Base-by-base conservation (phyloP, 129 eudicot genomes). In the Erigeron canadensis region DNA sequence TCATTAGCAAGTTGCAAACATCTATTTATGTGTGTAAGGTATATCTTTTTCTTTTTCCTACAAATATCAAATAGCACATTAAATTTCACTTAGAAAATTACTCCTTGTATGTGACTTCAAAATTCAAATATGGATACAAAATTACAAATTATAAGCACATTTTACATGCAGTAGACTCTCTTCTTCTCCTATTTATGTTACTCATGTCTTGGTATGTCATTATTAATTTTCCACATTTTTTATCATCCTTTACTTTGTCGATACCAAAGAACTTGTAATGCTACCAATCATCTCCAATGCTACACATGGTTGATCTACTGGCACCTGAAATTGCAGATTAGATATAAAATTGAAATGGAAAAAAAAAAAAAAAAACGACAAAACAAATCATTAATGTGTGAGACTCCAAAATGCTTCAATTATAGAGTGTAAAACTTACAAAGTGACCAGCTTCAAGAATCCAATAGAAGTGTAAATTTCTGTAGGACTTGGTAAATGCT, bases 361-460 rank as follows among this genome's bases (percentile, higher is more conserved):
- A 11, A 9, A 40, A 15, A 0, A 38, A 19, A 17, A 2, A 8
- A 17, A 38, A 34, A 61, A 2, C 18, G n/a, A n/a, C n/a, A 62
- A 17, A 39, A 63, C 48, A 5, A 28, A 28, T n/a, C n/a, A n/a
- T n/a, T n/a, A n/a, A n/a, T n/a, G n/a, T n/a, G n/a, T n/a, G n/a
- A n/a, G n/a, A n/a, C n/a, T n/a, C n/a, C n/a, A n/a, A n/a, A n/a
- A n/a, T n/a, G n/a, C n/a, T n/a, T n/a, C n/a, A n/a, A n/a, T n/a
- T n/a, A n/a, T n/a, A n/a, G n/a, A n/a, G 40, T 67, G 65, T 51
- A 53, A 17, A 70, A 84, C 97, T 91, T 84, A 91, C 97, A 83
- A 88, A 91, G 79, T 91, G 97, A 57, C 96, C 96, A 53, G 98
- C 98, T 79, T 85, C 86, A 77, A 91, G 98, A 80, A 92, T 89